phyloP scores from a whole-genome alignment of 139 green algal species.

The Raphidocelis subcapitata region DNA sequence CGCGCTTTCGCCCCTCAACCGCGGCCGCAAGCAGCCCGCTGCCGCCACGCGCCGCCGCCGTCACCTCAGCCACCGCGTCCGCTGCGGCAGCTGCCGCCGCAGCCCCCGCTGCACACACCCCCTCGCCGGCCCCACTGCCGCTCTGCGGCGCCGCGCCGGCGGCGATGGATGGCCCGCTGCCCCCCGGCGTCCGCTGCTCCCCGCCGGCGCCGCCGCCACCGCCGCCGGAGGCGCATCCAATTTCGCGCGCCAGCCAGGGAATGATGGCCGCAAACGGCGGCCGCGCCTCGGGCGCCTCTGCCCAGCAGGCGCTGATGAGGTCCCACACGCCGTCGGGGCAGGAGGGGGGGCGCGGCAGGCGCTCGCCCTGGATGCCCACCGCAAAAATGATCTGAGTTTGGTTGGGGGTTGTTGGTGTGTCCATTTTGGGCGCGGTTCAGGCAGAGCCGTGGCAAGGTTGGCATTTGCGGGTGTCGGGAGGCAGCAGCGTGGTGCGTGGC shows the following conservation, averaged over 20 bases:
- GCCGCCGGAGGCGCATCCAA: no score
- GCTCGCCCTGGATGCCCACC: conserved; percentile 36
- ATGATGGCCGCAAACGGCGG: conserved; percentile 57
- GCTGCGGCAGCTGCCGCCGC: no score
- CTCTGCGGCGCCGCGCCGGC: no score
- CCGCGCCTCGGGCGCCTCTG: conserved; percentile 44
- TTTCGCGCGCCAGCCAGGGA: conserved; percentile 16
- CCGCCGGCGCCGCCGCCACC: no score
- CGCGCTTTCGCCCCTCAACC: no score
- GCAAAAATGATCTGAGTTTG: conserved; percentile 33
- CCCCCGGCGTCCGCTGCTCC: background rate
- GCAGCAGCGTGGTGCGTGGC: background rate
- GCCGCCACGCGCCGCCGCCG: no score
- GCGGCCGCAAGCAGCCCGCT: no score
- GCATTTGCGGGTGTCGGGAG: background rate
- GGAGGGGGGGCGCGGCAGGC: conserved; percentile 48
- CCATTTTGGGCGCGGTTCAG: background rate
- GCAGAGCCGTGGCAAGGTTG: background rate
- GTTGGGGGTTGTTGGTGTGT: no score
- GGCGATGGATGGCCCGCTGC: no score
- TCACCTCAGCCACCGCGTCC: no score
- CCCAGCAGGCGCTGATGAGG: conserved; percentile 74
- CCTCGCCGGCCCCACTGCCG: no score
- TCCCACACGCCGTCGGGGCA: conserved; percentile 38
- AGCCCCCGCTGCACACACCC: no score